A percentile compares a stretch with the other conserved stretches of the same genome.
Conservation (phyloP, 169 alveolate species). For the Cryptosporidium bovis region DNA sequence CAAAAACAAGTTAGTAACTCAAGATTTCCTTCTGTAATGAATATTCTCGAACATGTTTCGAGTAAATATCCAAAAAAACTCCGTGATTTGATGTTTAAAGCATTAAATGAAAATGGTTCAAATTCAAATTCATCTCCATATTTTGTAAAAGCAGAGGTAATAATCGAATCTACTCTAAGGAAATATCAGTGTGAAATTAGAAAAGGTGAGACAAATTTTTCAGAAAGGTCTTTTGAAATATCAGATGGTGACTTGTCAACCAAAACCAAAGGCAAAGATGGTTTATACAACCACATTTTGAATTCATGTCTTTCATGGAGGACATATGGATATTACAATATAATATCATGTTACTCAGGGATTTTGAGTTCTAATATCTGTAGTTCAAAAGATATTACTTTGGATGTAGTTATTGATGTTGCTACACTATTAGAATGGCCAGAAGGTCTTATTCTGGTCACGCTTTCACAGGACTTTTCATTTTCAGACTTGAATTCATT, state of each 20-base stretch:
- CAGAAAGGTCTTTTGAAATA: background rate
- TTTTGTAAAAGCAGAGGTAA: conserved; percentile 19
- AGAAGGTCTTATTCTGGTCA: conserved; percentile 20
- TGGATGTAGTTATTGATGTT: conserved; percentile 14
- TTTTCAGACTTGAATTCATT: background rate
- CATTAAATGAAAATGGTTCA: background rate
- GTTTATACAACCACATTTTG: conserved; percentile 8
- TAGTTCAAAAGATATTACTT: conserved; percentile 6
- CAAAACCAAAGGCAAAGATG: background rate
- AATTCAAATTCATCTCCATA: conserved; percentile 23
- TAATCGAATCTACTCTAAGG: background rate
- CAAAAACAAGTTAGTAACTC: background rate
- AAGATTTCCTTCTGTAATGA: conserved; percentile 19
- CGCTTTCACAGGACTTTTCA: conserved; percentile 37
- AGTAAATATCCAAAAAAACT: conserved; percentile 31
- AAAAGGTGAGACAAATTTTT: background rate
- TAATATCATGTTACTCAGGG: conserved; percentile 59
- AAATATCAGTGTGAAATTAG: conserved; percentile 1
- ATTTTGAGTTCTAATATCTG: conserved; percentile 24
- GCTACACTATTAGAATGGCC: conserved; percentile 62
- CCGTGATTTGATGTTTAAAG: conserved; percentile 13
- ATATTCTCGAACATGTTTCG: conserved; percentile 4
- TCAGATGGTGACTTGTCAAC: background rate
- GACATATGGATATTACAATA: conserved; percentile 57
- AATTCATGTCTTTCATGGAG: conserved; percentile 67